Conservation (phyloP, 108 stramenopile species). For the Epithemia pelagica region DNA sequence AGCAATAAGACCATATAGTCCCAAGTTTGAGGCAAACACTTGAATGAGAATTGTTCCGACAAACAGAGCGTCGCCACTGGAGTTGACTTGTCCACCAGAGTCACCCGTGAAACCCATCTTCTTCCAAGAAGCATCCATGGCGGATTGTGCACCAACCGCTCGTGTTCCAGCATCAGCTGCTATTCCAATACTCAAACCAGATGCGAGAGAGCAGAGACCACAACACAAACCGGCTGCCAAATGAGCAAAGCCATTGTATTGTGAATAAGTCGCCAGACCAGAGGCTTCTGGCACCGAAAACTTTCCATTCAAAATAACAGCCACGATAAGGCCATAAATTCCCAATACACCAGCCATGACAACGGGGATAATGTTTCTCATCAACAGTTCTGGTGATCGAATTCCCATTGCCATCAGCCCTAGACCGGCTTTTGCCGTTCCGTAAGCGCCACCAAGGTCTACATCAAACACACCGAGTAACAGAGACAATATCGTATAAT, state of each 20-base stretch:
- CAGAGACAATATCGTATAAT: neutral
- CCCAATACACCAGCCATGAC: conserved; percentile 78
- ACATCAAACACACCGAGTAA: too few relatives aligned
- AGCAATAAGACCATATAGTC: conserved; percentile 96
- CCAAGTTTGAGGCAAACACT: conserved; percentile 96
- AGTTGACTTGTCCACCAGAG: conserved; percentile 48
- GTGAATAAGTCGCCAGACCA: conserved; percentile 42
- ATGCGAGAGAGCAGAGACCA: conserved; percentile 52
- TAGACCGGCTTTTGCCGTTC: conserved; percentile 87
- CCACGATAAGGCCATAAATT: conserved; percentile 69
- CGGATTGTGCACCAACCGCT: conserved; percentile 89
- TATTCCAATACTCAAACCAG: conserved; percentile 68
- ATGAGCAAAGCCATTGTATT: conserved; percentile 59
- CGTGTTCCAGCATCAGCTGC: conserved; percentile 67
- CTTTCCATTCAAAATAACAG: conserved; percentile 73
- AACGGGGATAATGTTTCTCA: conserved; percentile 75
- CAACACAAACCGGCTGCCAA: conserved; percentile 62
- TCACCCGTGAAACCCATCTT: conserved; percentile 77
- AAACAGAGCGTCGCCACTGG: conserved; percentile 80
- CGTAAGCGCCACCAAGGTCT: conserved; percentile 97
- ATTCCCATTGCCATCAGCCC: conserved; percentile 75
- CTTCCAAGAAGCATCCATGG: conserved; percentile 73
- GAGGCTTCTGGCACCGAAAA: conserved; percentile 36
- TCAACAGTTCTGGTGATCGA: conserved; percentile 54
- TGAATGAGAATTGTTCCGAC: conserved; percentile 96